Base-by-base conservation (phyloP, 2,329 filamentous ascomycete genomes). In the Lachnellula occidentalis region DNA sequence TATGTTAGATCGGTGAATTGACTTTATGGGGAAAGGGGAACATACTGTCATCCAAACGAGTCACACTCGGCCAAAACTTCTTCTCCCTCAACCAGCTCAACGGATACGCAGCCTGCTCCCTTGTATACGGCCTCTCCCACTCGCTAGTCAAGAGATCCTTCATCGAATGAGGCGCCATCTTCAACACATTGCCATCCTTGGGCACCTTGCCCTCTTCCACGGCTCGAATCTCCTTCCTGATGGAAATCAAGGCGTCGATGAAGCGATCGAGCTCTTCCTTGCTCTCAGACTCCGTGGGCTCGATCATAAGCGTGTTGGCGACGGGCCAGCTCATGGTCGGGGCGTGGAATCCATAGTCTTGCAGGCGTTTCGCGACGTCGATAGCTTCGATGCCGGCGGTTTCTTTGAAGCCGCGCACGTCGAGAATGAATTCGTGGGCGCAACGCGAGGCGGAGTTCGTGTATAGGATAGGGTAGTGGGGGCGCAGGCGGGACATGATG, bases 321-420 rank as follows among this genome's bases (percentile, higher is more conserved):
- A 97, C 91, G 1, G 92, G 92, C 89, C 90, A 96, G 70, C 86
- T 91, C 92, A 97, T 96, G 51, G 92, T 97, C 0, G 92, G 92
- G 1, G 92, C 89, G 72, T 97, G 92, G 82, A 97, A 97, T 42
- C 92, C 92, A 70, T 95, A 97, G 70, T 97, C 92, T 73, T 96
- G 92, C 19, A 97, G 83, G 59, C 92, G 89, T 79, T 97, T 97
- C 67, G 92, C 92, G 61, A 97, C 88, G 68, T 97, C 92, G 64
- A 96, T 94, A 31, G 88, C 92, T 74, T 96, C 92, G 64, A 97
- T 76, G 24, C 90, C 90, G 6, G 87, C 83, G 1, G 84, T 83
- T 51, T 92, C 87, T 69, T 90, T 88, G 78, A 96, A 96, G 22
- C 83, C 81, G 21, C 92, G 88, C 5, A 86, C 82, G 65, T 97